Percentiles rank a stretch among this genome's conserved stretches.
These are phyloP conservation scores for Ustilago cynodontis DNA, from an alignment of 1,284 basidiomycete genomes.

Conservation along the genomic window DNA sequence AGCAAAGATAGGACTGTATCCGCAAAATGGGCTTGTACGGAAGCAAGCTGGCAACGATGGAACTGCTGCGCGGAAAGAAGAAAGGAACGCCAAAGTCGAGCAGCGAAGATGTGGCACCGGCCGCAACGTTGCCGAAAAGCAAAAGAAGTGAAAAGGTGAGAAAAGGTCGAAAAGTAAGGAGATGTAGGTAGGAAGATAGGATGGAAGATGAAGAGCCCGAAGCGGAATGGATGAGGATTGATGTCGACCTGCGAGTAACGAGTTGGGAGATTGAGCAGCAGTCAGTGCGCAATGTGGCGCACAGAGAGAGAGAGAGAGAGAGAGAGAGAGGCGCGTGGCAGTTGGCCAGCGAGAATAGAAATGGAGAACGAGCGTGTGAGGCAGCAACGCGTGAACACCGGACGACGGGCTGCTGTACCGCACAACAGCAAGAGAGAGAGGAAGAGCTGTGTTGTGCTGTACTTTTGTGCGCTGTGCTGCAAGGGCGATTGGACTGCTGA, in stretches of 20 bases:
- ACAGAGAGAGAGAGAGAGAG: background rate
- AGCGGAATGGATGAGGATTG: background rate
- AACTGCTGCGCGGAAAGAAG: constrained; percentile 1
- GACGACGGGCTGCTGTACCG: background rate
- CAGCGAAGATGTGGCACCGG: background rate
- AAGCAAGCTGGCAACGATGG: background rate
- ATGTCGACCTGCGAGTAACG: background rate
- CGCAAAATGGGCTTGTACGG: background rate
- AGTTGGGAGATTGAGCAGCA: too few relatives aligned
- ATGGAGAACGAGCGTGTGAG: background rate
- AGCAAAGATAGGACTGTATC: background rate
- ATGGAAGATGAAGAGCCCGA: background rate
- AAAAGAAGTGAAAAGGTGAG: constrained; percentile 2
- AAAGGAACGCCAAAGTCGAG: background rate
- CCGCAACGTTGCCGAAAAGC: background rate
- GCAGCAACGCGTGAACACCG: background rate
- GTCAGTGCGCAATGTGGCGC: background rate
- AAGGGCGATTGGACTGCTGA: too few relatives aligned
- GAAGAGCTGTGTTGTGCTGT: background rate
- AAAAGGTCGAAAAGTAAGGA: background rate
- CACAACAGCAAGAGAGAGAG: background rate
- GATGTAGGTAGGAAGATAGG: constrained; percentile 4
- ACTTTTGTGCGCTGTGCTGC: background rate
- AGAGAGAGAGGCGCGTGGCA: background rate
- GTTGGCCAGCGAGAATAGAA: background rate